Percentiles rank a stretch among this genome's conserved stretches.
phyloP scores from a whole-genome alignment of 176 grass and related monocot genomes.

The Puccinellia tenuiflora region DNA sequence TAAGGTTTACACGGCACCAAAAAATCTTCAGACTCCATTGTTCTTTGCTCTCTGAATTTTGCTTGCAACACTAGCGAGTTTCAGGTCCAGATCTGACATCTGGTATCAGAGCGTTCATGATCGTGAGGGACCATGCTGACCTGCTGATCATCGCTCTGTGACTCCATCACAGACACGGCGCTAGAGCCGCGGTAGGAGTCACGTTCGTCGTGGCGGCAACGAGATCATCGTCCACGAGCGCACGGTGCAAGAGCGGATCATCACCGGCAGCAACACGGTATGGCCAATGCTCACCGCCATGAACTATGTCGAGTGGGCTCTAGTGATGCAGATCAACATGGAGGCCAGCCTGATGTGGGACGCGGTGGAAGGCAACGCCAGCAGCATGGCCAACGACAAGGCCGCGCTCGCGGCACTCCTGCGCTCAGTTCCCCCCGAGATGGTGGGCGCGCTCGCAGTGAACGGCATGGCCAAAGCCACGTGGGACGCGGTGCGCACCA shows the following conservation, averaged over 20 bases:
- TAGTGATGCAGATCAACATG: not conserved
- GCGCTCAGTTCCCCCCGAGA: not conserved
- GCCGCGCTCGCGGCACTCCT: no score
- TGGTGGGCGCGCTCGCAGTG: not conserved
- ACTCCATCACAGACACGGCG: not conserved
- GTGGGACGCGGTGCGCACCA: not conserved
- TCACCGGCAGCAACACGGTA: not conserved
- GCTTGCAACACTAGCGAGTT: no score
- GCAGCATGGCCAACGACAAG: not conserved
- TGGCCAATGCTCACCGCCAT: not conserved
- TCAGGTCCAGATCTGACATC: no score
- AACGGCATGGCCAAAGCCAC: not conserved
- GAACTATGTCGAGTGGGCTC: not conserved
- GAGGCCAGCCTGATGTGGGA: not conserved
- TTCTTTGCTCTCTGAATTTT: no score
- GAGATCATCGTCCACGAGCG: not conserved
- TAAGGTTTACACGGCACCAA: no score
- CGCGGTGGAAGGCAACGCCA: not conserved
- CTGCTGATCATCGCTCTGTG: not conserved
- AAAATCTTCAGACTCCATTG: no score
- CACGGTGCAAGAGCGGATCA: not conserved
- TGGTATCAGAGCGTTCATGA: no score
- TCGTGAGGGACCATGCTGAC: no score
- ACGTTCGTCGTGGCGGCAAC: not conserved
- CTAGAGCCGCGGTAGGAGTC: not conserved